Conservation (phyloP, 768 basidiomycete genomes). For the Porphyrellus cyaneotinctus region DNA sequence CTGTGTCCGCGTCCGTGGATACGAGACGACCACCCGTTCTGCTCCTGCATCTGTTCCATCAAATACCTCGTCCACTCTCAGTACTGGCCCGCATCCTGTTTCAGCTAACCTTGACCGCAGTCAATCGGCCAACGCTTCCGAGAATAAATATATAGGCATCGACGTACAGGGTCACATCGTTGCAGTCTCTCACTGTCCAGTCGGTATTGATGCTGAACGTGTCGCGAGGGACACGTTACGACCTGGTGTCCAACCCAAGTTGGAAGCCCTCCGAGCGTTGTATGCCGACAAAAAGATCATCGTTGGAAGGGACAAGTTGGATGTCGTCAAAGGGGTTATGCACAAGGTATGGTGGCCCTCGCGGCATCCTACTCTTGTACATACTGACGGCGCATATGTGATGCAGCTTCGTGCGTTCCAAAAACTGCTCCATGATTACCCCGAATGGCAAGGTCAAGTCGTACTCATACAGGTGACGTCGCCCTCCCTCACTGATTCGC, state of each 20-base stretch:
- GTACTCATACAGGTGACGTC: conserved; percentile 84
- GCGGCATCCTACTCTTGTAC: neutral
- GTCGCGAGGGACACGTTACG: conserved; percentile 80
- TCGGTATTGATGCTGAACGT: conserved; percentile 90
- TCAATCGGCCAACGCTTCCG: neutral
- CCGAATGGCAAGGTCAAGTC: conserved; percentile 91
- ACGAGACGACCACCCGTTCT: conserved; percentile 59
- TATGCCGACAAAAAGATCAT: conserved; percentile 99
- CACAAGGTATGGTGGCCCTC: conserved; percentile 68
- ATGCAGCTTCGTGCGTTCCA: conserved; percentile 87
- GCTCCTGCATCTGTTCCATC: neutral
- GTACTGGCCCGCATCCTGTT: neutral
- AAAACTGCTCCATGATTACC: conserved; percentile 89
- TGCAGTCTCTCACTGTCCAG: conserved; percentile 84
- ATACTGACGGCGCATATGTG: neutral
- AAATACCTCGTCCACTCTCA: conserved; percentile 7
- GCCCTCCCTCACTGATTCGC: conserved; percentile 86
- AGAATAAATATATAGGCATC: conserved; percentile 42
- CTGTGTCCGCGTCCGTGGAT: conserved; percentile 94
- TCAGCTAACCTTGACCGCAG: conserved; percentile 7
- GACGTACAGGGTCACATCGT: conserved; percentile 87
- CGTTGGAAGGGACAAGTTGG: conserved; percentile 94
- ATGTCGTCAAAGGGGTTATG: conserved; percentile 96
- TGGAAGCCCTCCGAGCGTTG: conserved; percentile 74
- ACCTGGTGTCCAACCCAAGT: conserved; percentile 85